Evolutionary conservation across 768 basidiomycete species (phyloP).

Genomic region (Serendipita sp.): DNA sequence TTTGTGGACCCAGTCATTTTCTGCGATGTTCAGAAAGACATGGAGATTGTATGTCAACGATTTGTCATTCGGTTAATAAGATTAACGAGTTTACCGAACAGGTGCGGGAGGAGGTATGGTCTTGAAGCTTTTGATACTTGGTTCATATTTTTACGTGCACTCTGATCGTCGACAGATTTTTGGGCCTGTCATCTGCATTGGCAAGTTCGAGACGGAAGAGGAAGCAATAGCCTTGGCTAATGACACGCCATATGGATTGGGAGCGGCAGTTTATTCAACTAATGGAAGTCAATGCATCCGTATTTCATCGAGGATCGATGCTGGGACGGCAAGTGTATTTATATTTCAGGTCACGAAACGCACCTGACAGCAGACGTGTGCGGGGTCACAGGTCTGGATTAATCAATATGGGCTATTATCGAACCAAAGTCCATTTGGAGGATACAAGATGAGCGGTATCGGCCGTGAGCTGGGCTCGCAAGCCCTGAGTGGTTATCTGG

Average conservation of each 20-base stretch:
- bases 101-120: slow-evolving; percentile 7
- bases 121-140: not conserved
- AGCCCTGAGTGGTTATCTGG: slow-evolving; percentile 72
- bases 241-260: slow-evolving; percentile 75
- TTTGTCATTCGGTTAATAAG: slow-evolving; percentile 8
- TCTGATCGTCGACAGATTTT: slow-evolving; percentile 7
- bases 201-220: slow-evolving; percentile 55
- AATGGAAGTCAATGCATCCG: slow-evolving; percentile 21
- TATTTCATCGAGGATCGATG: slow-evolving; percentile 24
- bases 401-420: slow-evolving; percentile 76
- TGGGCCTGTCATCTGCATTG: slow-evolving; percentile 22
- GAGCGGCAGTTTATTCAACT: slow-evolving; percentile 71
- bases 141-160: not conserved
- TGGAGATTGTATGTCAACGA: slow-evolving; percentile 48
- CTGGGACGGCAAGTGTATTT: slow-evolving; percentile 22
- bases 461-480: slow-evolving; percentile 81
- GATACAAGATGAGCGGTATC: slow-evolving; percentile 84
- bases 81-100: not conserved
- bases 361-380: slow-evolving; percentile 1
- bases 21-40: slow-evolving; percentile 45
- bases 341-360: not conserved
- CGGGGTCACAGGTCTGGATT: slow-evolving; percentile 76
- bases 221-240: slow-evolving; percentile 39
- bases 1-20: slow-evolving; percentile 46
- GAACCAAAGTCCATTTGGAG: slow-evolving; percentile 90